A percentile compares a stretch with the other conserved stretches of the same genome.
These are phyloP conservation scores for Gigaspora rosea DNA, from an alignment of 192 early-diverging fungal genomes.

Conservation along the genomic window DNA sequence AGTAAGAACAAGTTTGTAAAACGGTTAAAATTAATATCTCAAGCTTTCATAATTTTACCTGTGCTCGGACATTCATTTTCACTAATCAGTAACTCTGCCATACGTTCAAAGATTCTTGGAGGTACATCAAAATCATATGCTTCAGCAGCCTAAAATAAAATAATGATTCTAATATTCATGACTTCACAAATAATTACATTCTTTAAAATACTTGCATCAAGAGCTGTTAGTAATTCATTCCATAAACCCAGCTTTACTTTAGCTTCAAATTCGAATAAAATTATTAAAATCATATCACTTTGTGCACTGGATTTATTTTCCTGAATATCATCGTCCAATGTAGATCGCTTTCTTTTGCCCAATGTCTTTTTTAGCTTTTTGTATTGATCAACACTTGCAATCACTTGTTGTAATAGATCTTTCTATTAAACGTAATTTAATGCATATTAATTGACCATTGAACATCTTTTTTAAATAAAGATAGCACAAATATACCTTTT, in stretches of 20 bases:
- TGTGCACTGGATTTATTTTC: slow-evolving; percentile 4
- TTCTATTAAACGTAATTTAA: not conserved
- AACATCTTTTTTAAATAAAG: not conserved
- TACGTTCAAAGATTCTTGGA: slow-evolving; percentile 31
- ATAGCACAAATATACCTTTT: slow-evolving; percentile 12
- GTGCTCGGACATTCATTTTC: slow-evolving; percentile 29
- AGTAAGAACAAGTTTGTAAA: not conserved
- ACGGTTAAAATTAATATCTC: no score
- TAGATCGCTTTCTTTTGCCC: slow-evolving; percentile 1
- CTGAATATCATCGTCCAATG: not conserved
- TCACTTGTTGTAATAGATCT: not conserved
- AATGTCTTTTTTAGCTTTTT: slow-evolving; percentile 15
- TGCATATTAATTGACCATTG: not conserved
- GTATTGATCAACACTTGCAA: slow-evolving; percentile 8
- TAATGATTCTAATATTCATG: not conserved
- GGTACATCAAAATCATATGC: slow-evolving; percentile 30
- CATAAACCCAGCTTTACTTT: slow-evolving; percentile 27
- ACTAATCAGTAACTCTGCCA: slow-evolving; percentile 30
- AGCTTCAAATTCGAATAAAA: slow-evolving; percentile 37
- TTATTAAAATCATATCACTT: slow-evolving; percentile 27
- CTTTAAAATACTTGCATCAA: slow-evolving; percentile 1
- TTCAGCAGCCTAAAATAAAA: slow-evolving; percentile 1
- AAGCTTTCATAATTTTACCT: not conserved
- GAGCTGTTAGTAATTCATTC: slow-evolving; percentile 14
- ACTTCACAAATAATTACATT: not conserved